Evolutionary conservation across 139 green algal genomes (phyloP), one percentile per base, ranked within the genome.

Genomic region (Chlorella sp.): DNA sequence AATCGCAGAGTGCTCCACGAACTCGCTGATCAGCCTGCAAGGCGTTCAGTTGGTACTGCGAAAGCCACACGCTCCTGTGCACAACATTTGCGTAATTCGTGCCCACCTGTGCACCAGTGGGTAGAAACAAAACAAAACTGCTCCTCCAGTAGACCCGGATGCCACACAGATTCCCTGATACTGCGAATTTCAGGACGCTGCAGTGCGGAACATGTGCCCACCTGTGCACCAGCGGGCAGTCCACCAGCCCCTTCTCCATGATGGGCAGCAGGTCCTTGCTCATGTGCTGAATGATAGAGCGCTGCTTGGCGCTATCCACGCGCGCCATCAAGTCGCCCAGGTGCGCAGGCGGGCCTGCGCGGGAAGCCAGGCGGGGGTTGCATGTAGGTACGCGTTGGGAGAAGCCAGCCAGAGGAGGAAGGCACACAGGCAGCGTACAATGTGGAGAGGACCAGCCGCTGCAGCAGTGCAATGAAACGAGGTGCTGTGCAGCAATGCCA

Each of bases 241-340:
- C 95, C 73, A 99, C 88, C 77, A 98, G 91, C 16, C 93, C 97
- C 93, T 99, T 98, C 93, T 99, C 97, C 89, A 98, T 95, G 48
- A 98, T 94, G 18, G 94, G 95, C 2, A 90, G 88, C 48, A 98
- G 88, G 86, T 95, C 90, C 28, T 89, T 85, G 30, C 89, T 53
- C 86, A 95, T 86, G 82, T 87, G 88, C 90, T 94, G 89, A 30
- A 98, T 85, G 34, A 98, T 92, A 4, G 91, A 81, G 4, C 91
- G 90, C 88, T 91, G 90, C 92, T 97, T 95, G 32, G 87, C 80
- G 15, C 90, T 36, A 24, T 94, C 85, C 18, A 91, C 90, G 0
- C 64, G 86, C 1, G 87, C 83, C 76, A 98, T 92, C 60, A 97
- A 82, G 85, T 94, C 89, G 14, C 66, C 85, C 84, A 98, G 91